These are phyloP conservation scores for Podaxis pistillaris DNA, from an alignment of 768 basidiomycete species.

Conservation along the genomic window DNA sequence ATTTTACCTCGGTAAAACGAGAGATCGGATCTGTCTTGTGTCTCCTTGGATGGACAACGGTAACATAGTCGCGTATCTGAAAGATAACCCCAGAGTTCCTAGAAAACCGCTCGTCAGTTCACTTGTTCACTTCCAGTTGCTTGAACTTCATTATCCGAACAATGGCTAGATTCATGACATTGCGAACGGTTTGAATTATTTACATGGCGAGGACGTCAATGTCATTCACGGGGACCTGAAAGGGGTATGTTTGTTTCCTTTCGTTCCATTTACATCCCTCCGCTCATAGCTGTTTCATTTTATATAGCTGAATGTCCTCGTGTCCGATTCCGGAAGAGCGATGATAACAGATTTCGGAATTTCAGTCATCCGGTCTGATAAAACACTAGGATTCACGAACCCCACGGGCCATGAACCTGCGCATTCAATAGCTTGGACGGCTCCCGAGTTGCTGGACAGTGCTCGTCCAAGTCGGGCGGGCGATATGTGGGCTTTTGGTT, in stretches of 20 bases:
- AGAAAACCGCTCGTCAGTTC: background rate
- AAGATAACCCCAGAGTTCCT: background rate
- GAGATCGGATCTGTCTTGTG: constrained; percentile 3
- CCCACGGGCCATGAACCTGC: background rate
- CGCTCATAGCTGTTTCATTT: background rate
- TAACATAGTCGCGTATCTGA: constrained; percentile 8
- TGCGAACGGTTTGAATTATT: constrained; percentile 12
- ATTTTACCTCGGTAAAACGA: background rate
- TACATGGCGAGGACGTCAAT: constrained; percentile 14
- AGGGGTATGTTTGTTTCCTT: constrained; percentile 7
- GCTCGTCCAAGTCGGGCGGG: background rate
- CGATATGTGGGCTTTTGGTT: constrained; percentile 18
- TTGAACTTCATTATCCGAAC: no score
- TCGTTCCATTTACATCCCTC: background rate
- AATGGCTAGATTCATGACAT: constrained; percentile 12
- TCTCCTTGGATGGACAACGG: constrained; percentile 20
- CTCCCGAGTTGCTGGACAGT: constrained; percentile 16
- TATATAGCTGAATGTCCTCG: constrained; percentile 15
- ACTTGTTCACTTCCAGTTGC: no score
- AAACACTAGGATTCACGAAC: background rate
- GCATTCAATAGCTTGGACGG: constrained; percentile 15
- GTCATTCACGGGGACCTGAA: constrained; percentile 17
- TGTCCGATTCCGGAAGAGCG: constrained; percentile 10
- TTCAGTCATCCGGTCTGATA: constrained; percentile 6
- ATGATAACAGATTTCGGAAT: constrained; percentile 18